A percentile compares a stretch with the other conserved stretches of the same genome.
Evolutionary conservation across 2,329 filamentous ascomycete genomes (phyloP).

Genomic region (Cladophialophora immunda): DNA sequence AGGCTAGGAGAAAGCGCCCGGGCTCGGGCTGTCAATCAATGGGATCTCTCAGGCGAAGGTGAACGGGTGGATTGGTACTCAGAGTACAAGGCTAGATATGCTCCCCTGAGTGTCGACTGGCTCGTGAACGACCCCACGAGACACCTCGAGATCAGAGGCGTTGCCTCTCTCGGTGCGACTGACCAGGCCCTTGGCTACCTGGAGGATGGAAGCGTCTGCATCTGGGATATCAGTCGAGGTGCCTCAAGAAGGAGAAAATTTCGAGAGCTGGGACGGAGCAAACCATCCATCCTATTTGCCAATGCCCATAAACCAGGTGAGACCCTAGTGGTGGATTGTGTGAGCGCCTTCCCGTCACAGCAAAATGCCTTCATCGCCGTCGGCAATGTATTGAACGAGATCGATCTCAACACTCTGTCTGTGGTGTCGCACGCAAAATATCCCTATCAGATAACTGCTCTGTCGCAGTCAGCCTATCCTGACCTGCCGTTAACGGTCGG

Average conservation of each 20-base stretch:
- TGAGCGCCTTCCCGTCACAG: conserved; percentile 75
- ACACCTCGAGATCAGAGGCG: conserved; percentile 46
- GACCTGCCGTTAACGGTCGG: conserved; percentile 81
- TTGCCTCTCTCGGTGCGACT: conserved; percentile 50
- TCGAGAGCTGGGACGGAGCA: conserved; percentile 70
- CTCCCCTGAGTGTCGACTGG: conserved; percentile 78
- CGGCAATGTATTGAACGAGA: conserved; percentile 77
- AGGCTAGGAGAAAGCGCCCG: conserved; percentile 50
- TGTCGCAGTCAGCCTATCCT: conserved; percentile 73
- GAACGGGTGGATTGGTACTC: conserved; percentile 85
- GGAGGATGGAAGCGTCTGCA: conserved; percentile 84
- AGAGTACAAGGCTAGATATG: conserved; percentile 86
- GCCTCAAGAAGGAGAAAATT: conserved; percentile 65
- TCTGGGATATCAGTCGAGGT: conserved; percentile 76
- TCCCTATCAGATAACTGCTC: conserved; percentile 81
- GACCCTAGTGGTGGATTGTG: conserved; percentile 77
- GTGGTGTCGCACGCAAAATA: conserved; percentile 75
- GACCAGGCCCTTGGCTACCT: conserved; percentile 65
- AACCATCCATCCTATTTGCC: conserved; percentile 71
- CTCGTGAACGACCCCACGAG: conserved; percentile 62
- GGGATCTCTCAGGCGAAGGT: conserved; percentile 78
- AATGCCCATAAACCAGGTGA: conserved; percentile 41
- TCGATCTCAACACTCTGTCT: conserved; percentile 78
- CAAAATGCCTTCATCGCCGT: conserved; percentile 82
- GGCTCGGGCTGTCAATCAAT: conserved; percentile 74